Evolutionary conservation across 106 monocot species (phyloP).

Genomic region (Acorus gramineus): DNA sequence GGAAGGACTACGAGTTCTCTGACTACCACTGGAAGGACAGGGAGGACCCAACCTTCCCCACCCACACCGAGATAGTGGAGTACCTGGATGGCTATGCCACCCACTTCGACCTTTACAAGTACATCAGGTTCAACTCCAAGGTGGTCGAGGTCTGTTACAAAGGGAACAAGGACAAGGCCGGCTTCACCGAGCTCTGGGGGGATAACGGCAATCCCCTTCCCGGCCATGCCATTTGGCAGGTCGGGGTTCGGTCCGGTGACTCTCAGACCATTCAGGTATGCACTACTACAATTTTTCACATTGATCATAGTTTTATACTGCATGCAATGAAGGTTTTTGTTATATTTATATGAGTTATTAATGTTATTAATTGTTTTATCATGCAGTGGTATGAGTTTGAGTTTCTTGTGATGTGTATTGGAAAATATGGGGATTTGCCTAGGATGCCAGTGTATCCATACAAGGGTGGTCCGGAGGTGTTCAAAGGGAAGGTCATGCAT

Average conservation of each 20-base stretch:
- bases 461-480: conserved; percentile 56
- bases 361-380: not conserved
- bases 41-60: conserved; percentile 47
- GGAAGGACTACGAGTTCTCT: conserved; percentile 89
- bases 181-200: conserved; percentile 39
- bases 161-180: conserved; percentile 30
- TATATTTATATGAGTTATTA: not conserved
- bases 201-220: conserved; percentile 28
- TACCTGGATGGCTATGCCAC: conserved; percentile 70
- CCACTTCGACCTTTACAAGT: conserved; percentile 48
- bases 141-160: conserved; percentile 48
- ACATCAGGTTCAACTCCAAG: conserved; percentile 35
- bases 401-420: conserved; percentile 87
- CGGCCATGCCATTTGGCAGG: conserved; percentile 56
- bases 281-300: not conserved
- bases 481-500: conserved; percentile 74
- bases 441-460: conserved; percentile 47
- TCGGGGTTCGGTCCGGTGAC: conserved; percentile 39
- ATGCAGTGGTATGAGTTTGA: conserved; percentile 65
- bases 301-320: not conserved
- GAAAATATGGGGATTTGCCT: conserved; percentile 73
- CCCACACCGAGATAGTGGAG: conserved; percentile 52
- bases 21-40: conserved; percentile 69
- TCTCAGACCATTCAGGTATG: conserved; percentile 32
- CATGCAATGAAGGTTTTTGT: not conserved